A percentile compares a stretch with the other conserved stretches of the same genome.
Conservation (phyloP, 2,329 filamentous ascomycete genomes). For the Fusarium bactridioides region DNA sequence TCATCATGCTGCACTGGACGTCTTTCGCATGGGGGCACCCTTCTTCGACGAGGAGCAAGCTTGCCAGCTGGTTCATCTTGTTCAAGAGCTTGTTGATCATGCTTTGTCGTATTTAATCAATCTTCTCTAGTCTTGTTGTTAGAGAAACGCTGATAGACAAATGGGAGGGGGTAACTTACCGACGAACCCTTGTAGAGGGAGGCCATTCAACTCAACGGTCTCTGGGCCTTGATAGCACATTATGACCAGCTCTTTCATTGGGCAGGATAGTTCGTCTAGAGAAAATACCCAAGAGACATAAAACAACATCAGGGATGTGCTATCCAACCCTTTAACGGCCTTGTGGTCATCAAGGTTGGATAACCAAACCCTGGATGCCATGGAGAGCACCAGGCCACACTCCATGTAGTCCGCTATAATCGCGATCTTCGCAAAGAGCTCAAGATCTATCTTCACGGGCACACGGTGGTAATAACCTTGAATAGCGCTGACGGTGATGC, state of each 20-base stretch:
- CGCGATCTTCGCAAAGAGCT: not conserved
- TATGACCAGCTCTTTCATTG: not conserved
- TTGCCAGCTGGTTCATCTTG: not conserved
- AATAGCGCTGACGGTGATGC: not conserved
- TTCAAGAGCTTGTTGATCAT: not conserved
- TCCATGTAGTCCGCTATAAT: not conserved
- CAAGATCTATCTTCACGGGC: not conserved
- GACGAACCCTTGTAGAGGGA: not conserved
- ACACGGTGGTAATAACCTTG: rapidly evolving
- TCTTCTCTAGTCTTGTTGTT: not conserved
- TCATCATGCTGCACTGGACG: not conserved
- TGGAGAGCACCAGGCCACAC: rapidly evolving
- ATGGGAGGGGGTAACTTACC: not conserved
- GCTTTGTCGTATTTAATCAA: not conserved
- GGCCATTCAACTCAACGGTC: not conserved
- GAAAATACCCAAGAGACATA: not conserved
- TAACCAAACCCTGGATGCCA: not conserved
- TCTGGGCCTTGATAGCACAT: not conserved
- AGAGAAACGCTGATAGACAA: not conserved
- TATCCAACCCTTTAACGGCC: not conserved
- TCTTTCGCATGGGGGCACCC: not conserved
- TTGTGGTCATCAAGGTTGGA: not conserved
- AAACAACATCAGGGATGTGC: not conserved
- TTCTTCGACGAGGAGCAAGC: not conserved
- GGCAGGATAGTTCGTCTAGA: rapidly evolving